Base-by-base conservation (phyloP, 352 stramenopile genomes). In the Globisporangium lucens region DNA sequence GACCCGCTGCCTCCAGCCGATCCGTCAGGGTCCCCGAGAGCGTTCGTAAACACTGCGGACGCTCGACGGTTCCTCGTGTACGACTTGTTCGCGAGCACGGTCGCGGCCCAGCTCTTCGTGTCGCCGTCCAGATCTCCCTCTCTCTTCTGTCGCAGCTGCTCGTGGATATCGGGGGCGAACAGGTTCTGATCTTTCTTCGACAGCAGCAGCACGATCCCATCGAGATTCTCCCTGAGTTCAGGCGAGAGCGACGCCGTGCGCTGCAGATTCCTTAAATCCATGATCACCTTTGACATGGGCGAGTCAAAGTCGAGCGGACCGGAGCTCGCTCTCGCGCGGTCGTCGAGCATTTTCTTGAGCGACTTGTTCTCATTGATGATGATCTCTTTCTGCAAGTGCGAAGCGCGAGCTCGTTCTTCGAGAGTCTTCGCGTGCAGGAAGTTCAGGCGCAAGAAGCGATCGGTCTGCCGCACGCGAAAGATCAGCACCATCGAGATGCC, bases 281-380 rank as follows among this genome's bases (percentile, higher is more conserved):
- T 77, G 53, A 94, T 72, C 8, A 92, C 83, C 71, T 92, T 92
- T 55, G 82, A 77, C 79, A 94, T 90, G 6, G 86, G 86, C 15
- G 86, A 94, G 56, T 92, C 82, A 56, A 94, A 90, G 60, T 94
- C 86, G 10, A 94, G 71, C 3, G 77, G 78, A 0, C 75, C 75
- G 0, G 68, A 66, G 10, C 77, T 77, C 17, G 75, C 66, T 1
- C 69, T 73, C 0, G 67, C 72, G 2, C 84, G 78, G 41, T 91
- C 82, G 55, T 91, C 82, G 7, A 94, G 78, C 81, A 92, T 92
- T 69, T 82, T 85, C 70, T 94, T 94, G 30, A 94, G 75, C 15
- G 82, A 90, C 51, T 89, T 90, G 74, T 92, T 94, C 63, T 94
- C 86, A 51, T 91, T 92, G 56, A 91, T 82, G 63, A 94, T 91